Conservation (phyloP, 2,329 filamentous ascomycete species). For the Trichoderma koningii region DNA sequence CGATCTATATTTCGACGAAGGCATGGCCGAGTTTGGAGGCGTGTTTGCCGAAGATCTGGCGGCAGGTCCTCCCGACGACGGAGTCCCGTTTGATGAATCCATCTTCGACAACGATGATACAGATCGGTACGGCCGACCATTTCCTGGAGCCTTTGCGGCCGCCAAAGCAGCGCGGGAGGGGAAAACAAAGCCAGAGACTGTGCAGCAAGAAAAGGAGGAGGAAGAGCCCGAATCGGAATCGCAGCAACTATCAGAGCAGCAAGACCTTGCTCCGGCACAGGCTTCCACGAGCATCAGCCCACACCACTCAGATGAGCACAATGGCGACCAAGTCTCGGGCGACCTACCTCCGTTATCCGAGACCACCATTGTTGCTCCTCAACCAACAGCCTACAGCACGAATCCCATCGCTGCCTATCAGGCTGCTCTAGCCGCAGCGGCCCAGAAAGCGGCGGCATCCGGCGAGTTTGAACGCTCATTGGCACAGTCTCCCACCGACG, state of each 20-base stretch:
- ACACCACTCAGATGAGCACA: constrained; percentile 28
- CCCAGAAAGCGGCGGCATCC: constrained; percentile 72
- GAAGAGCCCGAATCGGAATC: constrained; percentile 52
- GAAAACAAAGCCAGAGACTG: constrained; percentile 6
- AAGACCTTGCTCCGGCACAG: constrained; percentile 49
- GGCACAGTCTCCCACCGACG: constrained; percentile 43
- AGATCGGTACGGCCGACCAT: constrained; percentile 61
- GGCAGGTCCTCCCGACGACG: constrained; percentile 49
- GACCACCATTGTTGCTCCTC: constrained; percentile 26
- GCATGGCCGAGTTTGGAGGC: constrained; percentile 52
- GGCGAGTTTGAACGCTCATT: constrained; percentile 71
- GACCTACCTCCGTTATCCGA: constrained; percentile 1
- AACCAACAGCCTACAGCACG: constrained; percentile 24
- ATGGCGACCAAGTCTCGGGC: constrained; percentile 5
- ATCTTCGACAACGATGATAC: constrained; percentile 71
- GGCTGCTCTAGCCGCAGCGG: constrained; percentile 78
- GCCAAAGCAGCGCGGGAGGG: constrained; percentile 52
- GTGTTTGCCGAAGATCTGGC: constrained; percentile 52
- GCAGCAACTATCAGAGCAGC: constrained; percentile 47
- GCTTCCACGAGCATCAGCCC: constrained; percentile 50
- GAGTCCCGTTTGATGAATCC: constrained; percentile 67
- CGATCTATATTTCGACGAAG: constrained; percentile 72
- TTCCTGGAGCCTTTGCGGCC: constrained; percentile 59
- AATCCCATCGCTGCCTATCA: constrained; percentile 67
- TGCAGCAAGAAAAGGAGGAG: constrained; percentile 43